A percentile compares a stretch with the other conserved stretches of the same genome.
Conservation (phyloP, 495 filamentous ascomycete genomes). For the Schizothecium vesticola region DNA sequence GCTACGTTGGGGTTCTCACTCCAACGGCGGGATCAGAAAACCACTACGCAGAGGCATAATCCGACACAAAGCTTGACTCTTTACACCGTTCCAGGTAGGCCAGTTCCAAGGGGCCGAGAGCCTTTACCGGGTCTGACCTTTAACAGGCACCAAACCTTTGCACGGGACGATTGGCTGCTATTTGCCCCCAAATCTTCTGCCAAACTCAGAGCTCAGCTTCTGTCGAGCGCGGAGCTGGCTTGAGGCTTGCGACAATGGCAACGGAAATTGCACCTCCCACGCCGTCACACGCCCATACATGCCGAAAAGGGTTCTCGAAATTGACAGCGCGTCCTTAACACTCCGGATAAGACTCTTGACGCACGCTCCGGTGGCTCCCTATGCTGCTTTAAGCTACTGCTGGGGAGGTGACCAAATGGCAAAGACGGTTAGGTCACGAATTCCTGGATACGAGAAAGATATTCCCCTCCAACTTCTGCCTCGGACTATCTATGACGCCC, state of each 20-base stretch:
- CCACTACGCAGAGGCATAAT: not conserved
- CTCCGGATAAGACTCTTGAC: not conserved
- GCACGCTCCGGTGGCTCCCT: constrained; percentile 1
- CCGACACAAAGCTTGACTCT: constrained; percentile 1
- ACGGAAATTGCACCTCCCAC: not conserved
- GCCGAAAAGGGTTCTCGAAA: constrained; percentile 1
- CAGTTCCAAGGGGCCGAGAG: not conserved
- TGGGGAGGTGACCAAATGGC: constrained; percentile 11
- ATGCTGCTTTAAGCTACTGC: constrained; percentile 17
- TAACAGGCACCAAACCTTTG: not conserved
- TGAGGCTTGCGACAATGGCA: not conserved
- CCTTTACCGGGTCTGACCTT: not conserved
- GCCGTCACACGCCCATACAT: not conserved
- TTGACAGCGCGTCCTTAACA: not conserved
- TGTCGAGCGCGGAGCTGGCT: constrained; percentile 3
- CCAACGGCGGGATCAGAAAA: not conserved
- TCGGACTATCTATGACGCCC: constrained; percentile 23
- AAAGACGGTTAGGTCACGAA: not conserved
- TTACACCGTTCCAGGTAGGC: constrained; percentile 1
- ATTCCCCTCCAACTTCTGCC: constrained; percentile 8
- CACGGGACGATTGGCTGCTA: not conserved
- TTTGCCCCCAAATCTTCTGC: constrained; percentile 2
- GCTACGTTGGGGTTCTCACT: not conserved
- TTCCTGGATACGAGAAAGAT: not conserved
- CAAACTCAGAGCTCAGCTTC: constrained; percentile 1